Evolutionary conservation across 495 filamentous ascomycete species (phyloP), one percentile per base, ranked within the genome.

Genomic region (Pyronema domesticum): DNA sequence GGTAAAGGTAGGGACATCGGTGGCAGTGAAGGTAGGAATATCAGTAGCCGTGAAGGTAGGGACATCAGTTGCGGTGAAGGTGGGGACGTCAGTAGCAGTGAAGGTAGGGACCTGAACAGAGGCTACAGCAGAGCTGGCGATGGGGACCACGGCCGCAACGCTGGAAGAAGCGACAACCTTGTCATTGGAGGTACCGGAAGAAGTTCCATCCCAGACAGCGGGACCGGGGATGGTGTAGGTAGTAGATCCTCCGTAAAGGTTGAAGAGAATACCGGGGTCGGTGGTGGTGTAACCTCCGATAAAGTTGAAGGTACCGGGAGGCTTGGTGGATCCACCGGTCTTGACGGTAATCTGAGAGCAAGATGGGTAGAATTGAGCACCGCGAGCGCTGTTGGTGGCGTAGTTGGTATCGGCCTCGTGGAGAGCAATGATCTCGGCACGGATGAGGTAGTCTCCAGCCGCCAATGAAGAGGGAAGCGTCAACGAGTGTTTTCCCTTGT

Each of bases 351-450:
- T 58, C 63, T 76, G 75, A 5, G 74, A 65, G 62, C 73, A 78
- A 49, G 62, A 66, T 47, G 73, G 71, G 58, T 78, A 76, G 63
- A 76, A 62, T 67, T 78, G 74, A 17, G 75, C 74, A 30, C 74
- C 75, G 35, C 68, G 65, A 30, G 54, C 57, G 17, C 60, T 51
- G 61, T 73, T 68, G 17, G 50, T 47, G 18, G 53, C 59, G 60
- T 63, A 69, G 15, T 62, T 58, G 13, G 65, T 59, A 17, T 72
- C 69, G n/a, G 68, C 43, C 59, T 73, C 74, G 56, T 77, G 74
- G 8, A 72, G 69, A 44, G 73, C 74, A 54, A 77, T 74, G 61
- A 76, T 73, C 68, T 77, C 74, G 37, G 72, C 68, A 17, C 72
- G 68, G 49, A 76, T 53, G 39, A 76, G 59, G 61, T 76, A 76